Conservation (phyloP, 1,284 basidiomycete genomes). For the Dichomitus squalens region DNA sequence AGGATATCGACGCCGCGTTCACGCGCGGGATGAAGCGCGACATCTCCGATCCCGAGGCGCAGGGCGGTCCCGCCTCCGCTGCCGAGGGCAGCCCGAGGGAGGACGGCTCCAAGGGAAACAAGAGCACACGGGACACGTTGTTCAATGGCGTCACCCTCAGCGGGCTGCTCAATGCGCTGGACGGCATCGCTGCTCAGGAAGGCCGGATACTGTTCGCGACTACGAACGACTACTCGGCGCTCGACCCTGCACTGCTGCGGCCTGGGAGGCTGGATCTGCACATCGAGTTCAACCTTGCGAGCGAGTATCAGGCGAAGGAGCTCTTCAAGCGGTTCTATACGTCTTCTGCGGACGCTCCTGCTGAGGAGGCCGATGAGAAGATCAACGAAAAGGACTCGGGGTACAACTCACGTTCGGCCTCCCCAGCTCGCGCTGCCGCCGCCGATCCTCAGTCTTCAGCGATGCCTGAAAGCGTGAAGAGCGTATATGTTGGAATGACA, state of each 20-base stretch:
- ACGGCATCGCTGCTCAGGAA: slow-evolving; percentile 76
- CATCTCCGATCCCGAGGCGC: too few species aligned
- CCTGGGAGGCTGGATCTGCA: slow-evolving; percentile 83
- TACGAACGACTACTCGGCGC: slow-evolving; percentile 67
- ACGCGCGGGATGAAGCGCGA: too few species aligned
- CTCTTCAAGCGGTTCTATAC: slow-evolving; percentile 68
- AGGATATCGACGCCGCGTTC: slow-evolving; percentile 83
- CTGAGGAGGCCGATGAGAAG: not conserved
- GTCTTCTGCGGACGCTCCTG: not conserved
- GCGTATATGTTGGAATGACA: slow-evolving; percentile 29
- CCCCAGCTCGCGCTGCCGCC: not conserved
- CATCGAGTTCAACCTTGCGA: slow-evolving; percentile 71
- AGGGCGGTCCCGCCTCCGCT: too few species aligned
- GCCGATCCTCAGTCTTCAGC: not conserved
- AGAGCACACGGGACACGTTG: too few species aligned
- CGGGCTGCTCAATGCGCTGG: too few species aligned
- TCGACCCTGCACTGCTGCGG: slow-evolving; percentile 73
- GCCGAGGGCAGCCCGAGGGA: too few species aligned
- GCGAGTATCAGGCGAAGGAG: slow-evolving; percentile 67
- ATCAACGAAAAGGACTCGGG: slow-evolving; percentile 19
- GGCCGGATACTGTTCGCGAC: slow-evolving; percentile 78
- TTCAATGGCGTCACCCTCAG: too few species aligned
- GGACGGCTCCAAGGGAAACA: too few species aligned
- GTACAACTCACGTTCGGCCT: slow-evolving; percentile 9
- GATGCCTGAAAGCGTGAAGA: slow-evolving; percentile 20